Evolutionary conservation across 768 basidiomycete species (phyloP), one percentile per base, ranked within the genome.

Genomic region (Boletellus ananas): DNA sequence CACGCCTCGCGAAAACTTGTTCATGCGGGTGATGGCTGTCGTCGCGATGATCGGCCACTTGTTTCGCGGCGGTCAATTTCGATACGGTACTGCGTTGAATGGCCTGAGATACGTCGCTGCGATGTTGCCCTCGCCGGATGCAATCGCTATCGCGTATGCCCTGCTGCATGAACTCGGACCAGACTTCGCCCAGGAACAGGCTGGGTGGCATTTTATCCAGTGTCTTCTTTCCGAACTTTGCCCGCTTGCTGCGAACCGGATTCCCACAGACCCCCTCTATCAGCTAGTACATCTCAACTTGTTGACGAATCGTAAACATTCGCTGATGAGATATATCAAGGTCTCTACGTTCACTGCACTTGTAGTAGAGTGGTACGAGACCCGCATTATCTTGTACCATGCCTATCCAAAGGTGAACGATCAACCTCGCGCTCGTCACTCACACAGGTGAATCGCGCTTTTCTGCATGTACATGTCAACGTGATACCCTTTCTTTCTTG

Each of bases 161-260:
- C n/a, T 63, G 10, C 35, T 60, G 41, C 36, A 51, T 35, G 16
- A 46, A 34, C 51, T 65, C 6, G 63, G 61, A 12, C 56, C 56
- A 3, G 35, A n/a, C 14, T 55, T 65, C 35, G 49, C 45, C 12
- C 18, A 45, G 36, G 42, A 54, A 40, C 39, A 18, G 38, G 18
- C 43, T 25, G 55, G 52, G 14, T 52, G 43, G 52, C n/a, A 21
- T 13, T 60, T 65, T 31, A 11, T 55, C 21, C 51, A 49, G 34
- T 17, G 18, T 25, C 51, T 61, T 49, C 49, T 61, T 6, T 17
- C 34, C 20, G 46, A 51, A 14, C 43, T 57, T 18, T 11, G 23
- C 3, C 54, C 46, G 27, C 33, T 56, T 4, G 51, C 54, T 27
- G 21, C 17, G 25, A 20, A 18, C 11, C 54, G 33, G 25, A 23